These are phyloP conservation scores for Fusarium incarnatum DNA, from an alignment of 2,329 filamentous ascomycete genomes.

Conservation along the genomic window DNA sequence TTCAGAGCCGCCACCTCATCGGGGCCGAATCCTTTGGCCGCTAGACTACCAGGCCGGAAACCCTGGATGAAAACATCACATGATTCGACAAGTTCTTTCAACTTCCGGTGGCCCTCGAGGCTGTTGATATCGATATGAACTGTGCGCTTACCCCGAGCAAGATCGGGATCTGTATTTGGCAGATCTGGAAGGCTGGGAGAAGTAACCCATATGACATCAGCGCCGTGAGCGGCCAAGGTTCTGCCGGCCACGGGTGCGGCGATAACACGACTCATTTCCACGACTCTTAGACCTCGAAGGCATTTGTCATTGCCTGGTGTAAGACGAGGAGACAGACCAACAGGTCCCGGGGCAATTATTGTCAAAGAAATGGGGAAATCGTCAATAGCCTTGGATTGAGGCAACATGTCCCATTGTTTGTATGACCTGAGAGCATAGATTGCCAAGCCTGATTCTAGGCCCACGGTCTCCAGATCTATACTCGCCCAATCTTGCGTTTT, in stretches of 20 bases:
- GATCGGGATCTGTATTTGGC: neutral
- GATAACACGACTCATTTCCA: conserved; percentile 4
- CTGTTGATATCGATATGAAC: neutral
- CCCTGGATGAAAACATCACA: conserved; percentile 4
- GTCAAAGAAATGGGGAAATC: neutral
- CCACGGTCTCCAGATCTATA: neutral
- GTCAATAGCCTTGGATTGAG: neutral
- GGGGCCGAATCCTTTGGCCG: neutral
- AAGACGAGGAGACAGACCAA: neutral
- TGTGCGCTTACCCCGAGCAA: neutral
- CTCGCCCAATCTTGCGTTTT: conserved; percentile 2
- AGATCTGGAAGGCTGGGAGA: neutral
- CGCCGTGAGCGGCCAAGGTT: neutral
- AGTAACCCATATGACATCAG: conserved; percentile 1
- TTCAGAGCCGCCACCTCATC: neutral
- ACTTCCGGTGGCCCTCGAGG: neutral
- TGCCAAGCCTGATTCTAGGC: neutral
- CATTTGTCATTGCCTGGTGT: neutral
- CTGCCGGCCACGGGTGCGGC: neutral
- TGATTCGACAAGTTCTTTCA: neutral
- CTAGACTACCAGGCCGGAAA: neutral
- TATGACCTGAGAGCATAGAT: neutral
- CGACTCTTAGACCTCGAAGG: neutral
- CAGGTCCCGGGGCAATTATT: neutral
- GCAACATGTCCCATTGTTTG: neutral